phyloP scores from a whole-genome alignment of 2,329 filamentous ascomycete genomes.

The Diaporthe citrichinensis region DNA sequence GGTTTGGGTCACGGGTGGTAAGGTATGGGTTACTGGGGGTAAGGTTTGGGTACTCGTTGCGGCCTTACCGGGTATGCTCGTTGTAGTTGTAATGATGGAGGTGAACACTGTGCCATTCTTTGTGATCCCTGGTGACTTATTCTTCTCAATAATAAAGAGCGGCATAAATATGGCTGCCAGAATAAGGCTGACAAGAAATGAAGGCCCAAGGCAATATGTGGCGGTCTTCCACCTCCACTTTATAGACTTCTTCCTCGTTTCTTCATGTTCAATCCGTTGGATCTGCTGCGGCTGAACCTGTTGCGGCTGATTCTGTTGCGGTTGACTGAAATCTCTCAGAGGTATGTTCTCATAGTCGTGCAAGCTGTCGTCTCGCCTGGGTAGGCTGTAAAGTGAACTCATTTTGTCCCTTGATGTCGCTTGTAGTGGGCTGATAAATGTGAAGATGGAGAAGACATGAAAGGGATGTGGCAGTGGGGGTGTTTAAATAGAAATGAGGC shows the following conservation, averaged over 20 bases:
- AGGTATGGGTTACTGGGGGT: conserved; percentile 3
- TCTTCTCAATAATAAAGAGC: not conserved
- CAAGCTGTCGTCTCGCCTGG: not conserved
- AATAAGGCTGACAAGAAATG: not conserved
- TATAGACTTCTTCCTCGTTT: not conserved
- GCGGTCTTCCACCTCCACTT: not conserved
- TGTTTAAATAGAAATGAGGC: not conserved
- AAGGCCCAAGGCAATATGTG: not conserved
- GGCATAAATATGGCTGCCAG: not conserved
- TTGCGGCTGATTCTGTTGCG: not conserved
- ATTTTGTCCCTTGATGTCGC: not conserved
- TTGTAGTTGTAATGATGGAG: conserved; percentile 1
- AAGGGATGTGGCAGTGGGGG: not conserved
- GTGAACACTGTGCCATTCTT: not conserved
- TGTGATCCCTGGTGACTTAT: not conserved
- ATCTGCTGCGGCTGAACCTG: not conserved
- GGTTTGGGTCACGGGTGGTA: conserved; percentile 18
- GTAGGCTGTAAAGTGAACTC: conserved; percentile 15
- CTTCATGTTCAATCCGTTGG: not conserved
- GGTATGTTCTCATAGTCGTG: not conserved
- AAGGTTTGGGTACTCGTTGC: not conserved
- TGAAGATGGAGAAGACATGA: not conserved
- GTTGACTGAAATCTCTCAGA: not conserved
- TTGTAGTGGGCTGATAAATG: not conserved
- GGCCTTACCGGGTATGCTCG: not conserved